Evolutionary conservation across 768 basidiomycete genomes (phyloP), one percentile per base, ranked within the genome.

Genomic region (Tricholoma bakamatsutake): DNA sequence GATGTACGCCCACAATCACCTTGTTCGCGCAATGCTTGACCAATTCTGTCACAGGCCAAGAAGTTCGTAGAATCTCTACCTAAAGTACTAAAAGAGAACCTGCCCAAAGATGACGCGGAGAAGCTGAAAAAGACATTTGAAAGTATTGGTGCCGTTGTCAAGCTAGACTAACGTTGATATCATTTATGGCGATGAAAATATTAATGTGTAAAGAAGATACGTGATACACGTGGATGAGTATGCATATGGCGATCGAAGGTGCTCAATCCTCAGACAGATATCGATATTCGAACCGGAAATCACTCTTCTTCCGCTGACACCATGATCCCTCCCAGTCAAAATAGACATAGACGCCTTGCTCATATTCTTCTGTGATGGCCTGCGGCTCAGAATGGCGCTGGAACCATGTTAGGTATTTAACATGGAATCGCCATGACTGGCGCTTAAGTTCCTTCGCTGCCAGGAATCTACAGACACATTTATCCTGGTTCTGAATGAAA

Each of bases 331-430:
- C 95, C 95, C 95, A 98, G 73, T 98, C 96, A 70, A 98, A 98
- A 79, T 99, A 99, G 33, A 97, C 90, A 71, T 99, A 99, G 12
- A 97, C 93, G 12, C 97, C 97, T 74, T 98, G 95, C 72, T 99
- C 97, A 70, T 98, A 99, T 69, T 98, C 96, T 64, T 98, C 96
- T 52, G 97, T 99, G 69, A 99, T 98, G 1, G 94, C 94, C 66
- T 96, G 93, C 8, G 97, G 97, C 66, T 98, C 95, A 21, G 93
- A 94, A 65, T 97, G 93, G 35, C 97, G 84, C 71, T 98, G 97
- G 83, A 99, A 99, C 95, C 97, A 99, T 30, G 97, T 99, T 58
- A 99, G 76, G 69, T 98, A 99, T 73, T 98, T 98, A 58, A 98
- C 91, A 71, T 99, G 97, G 79, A 98, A 99, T 49, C 97, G 85